These are phyloP conservation scores for Adansonia gregorii DNA, from an alignment of 441 rosid species.

Conservation along the genomic window DNA sequence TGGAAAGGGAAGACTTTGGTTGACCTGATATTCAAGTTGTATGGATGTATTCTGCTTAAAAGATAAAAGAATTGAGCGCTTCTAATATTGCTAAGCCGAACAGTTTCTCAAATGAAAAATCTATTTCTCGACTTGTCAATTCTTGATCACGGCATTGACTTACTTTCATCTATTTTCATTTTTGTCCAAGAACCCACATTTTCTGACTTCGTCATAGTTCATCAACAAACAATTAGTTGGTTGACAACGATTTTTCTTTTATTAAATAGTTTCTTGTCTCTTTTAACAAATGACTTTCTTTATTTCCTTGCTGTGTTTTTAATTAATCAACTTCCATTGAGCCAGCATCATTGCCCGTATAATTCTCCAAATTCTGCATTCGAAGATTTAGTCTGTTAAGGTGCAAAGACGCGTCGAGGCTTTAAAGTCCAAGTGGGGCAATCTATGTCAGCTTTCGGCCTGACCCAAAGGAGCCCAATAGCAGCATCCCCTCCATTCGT, in stretches of 20 bases:
- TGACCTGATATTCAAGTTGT: background rate
- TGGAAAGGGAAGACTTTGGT: background rate
- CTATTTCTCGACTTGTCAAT: background rate
- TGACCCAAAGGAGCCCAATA: no score
- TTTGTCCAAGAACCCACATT: background rate
- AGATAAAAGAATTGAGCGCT: background rate
- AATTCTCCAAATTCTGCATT: no score
- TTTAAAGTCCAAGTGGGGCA: no score
- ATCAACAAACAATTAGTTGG: background rate
- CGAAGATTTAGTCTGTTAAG: no score
- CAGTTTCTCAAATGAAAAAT: background rate
- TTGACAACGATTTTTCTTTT: background rate
- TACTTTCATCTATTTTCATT: background rate
- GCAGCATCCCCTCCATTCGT: no score
- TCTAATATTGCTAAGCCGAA: background rate
- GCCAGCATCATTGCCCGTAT: background rate
- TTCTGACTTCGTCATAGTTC: background rate
- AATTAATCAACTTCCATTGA: no score
- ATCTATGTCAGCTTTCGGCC: no score
- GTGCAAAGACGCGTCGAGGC: no score
- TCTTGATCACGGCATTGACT: background rate
- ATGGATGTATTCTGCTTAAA: background rate
- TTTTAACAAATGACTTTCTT: background rate
- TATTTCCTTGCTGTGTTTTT: background rate
- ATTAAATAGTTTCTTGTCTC: conserved; percentile 15